Evolutionary conservation across 352 stramenopile species (phyloP), one percentile per base, ranked within the genome.

Genomic region (Phytophthora ramorum): DNA sequence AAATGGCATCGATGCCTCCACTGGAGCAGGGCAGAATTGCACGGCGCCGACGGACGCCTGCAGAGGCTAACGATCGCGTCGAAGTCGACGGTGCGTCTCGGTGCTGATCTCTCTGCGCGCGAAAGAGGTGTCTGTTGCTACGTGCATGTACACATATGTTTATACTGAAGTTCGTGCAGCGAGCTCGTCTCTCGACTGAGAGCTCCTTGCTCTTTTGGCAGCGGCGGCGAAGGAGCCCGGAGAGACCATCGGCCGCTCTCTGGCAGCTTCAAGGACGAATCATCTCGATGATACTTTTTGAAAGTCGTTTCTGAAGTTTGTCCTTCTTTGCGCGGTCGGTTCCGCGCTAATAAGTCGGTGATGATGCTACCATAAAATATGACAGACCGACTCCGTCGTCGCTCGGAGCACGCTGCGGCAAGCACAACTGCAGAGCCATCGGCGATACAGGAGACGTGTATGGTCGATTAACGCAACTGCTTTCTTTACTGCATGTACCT

Each of bases 251-350:
- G 34, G 13, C 17, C 52, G n/a, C 6, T 60, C 50, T 65, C 20
- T 45, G 57, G 20, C 37, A 47, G 4, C 46, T 58, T 65, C 57
- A 58, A 65, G 32, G 10, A 13, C 32, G 32, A 37, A 37, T 55
- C 43, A 63, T 40, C 30, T 46, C 24, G 46, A 55, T 49, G 46
- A 55, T 55, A 20, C 24, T 63, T 63, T 56, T 63, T 63, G 24
- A 51, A 30, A 30, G 28, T 14, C 46, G 24, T 54, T 58, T 59
- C 58, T 66, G 58, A 66, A 59, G 47, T 66, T 66, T 48, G 58
- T 40, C 58, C 47, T 45, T 52, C 32, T 66, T 40, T 59, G 38
- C 41, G n/a, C 37, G 12, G 40, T 7, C 20, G 3, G 2, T 28
- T 28, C 5, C 24, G 24, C 24, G 5, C 24, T n/a, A n/a, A n/a